Percentiles rank a stretch among this genome's conserved stretches.
Conservation (phyloP, 2,329 filamentous ascomycete species). For the Fusarium secorum region DNA sequence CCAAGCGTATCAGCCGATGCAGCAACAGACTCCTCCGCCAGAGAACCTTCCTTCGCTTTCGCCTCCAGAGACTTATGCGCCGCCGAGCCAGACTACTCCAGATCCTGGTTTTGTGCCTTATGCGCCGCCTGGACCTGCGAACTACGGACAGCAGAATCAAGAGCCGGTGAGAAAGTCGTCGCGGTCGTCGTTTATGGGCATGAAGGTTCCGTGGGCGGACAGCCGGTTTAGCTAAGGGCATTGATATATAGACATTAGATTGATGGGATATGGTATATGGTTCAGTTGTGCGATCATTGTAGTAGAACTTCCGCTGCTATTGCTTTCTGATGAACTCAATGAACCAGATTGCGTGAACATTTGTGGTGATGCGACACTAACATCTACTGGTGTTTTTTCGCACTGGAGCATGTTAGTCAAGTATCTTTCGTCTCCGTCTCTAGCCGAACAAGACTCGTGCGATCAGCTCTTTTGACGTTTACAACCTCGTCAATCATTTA, state of each 20-base stretch:
- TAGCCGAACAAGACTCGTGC: no score
- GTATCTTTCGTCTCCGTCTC: neutral
- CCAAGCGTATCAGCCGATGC: constrained; percentile 8
- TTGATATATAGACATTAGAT: no score
- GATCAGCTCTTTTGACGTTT: rapidly evolving
- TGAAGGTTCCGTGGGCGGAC: constrained; percentile 28
- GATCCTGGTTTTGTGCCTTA: constrained; percentile 5
- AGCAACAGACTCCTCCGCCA: neutral
- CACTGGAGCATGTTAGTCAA: neutral
- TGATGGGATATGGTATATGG: no score
- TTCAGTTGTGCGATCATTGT: no score
- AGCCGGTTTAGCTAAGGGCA: neutral
- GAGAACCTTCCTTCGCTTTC: neutral
- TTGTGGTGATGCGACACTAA: neutral
- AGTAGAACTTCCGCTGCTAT: neutral
- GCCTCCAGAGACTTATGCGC: neutral
- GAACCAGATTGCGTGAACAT: neutral
- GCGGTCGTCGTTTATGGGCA: constrained; percentile 20
- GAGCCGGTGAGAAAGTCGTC: constrained; percentile 4
- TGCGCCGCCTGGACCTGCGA: neutral
- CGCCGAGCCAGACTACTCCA: neutral
- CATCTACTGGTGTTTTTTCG: rapidly evolving
- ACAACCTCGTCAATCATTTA: rapidly evolving
- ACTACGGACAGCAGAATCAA: neutral
- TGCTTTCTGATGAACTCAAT: neutral